Percentiles rank a stretch among this genome's conserved stretches.
Evolutionary conservation across 371 early-diverging fungal genomes (phyloP).

Genomic region (Mucor mucedo): DNA sequence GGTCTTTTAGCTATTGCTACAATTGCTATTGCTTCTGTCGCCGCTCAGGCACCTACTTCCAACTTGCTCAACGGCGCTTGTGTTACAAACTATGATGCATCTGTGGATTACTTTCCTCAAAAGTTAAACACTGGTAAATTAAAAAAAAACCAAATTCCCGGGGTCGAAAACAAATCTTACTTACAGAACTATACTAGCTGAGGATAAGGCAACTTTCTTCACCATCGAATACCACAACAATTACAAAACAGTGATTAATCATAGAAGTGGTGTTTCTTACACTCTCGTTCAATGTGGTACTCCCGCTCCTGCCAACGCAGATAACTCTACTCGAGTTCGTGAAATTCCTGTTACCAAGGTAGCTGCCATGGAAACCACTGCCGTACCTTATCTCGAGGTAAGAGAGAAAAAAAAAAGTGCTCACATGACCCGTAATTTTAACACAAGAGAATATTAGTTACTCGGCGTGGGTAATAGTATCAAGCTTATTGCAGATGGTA

Average conservation of each 20-base stretch:
- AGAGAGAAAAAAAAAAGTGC: constrained; percentile 5
- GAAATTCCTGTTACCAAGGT: constrained; percentile 62
- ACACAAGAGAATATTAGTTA: constrained; percentile 38
- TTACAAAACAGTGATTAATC: constrained; percentile 65
- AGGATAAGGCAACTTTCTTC: constrained; percentile 60
- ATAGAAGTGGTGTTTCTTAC: constrained; percentile 48
- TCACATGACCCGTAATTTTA: not conserved
- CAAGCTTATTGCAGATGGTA: constrained; percentile 59
- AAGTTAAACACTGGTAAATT: constrained; percentile 54
- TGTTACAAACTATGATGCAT: constrained; percentile 42
- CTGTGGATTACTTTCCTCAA: constrained; percentile 62
- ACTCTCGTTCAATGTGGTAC: constrained; percentile 78
- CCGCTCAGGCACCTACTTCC: constrained; percentile 44
- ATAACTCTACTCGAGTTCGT: constrained; percentile 57
- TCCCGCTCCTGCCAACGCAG: constrained; percentile 52
- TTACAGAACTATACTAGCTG: constrained; percentile 18
- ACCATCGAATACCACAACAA: constrained; percentile 66
- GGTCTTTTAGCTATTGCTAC: constrained; percentile 26
- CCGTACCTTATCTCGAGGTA: constrained; percentile 69
- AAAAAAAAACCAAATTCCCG: not conserved
- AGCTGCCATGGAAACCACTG: constrained; percentile 67
- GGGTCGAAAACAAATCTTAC: not conserved
- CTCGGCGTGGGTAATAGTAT: constrained; percentile 67
- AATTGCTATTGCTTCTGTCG: constrained; percentile 19
- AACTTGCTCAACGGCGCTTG: constrained; percentile 45